These are phyloP conservation scores for Mycogone perniciosa DNA, from an alignment of 2,329 filamentous ascomycete species.

Conservation along the genomic window DNA sequence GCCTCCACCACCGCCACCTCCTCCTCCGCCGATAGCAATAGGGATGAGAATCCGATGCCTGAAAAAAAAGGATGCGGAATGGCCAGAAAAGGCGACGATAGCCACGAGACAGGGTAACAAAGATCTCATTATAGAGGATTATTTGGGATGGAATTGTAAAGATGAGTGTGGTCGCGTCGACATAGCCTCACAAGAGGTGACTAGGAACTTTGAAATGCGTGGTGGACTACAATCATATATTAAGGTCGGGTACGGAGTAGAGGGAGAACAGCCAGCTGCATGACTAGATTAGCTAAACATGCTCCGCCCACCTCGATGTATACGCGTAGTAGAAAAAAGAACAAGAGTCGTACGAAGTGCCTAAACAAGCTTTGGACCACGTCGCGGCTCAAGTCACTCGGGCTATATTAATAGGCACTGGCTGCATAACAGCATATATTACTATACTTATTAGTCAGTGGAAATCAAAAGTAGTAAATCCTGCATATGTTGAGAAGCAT, in stretches of 20 bases:
- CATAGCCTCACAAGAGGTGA: background rate
- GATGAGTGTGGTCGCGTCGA: background rate
- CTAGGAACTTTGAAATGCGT: background rate
- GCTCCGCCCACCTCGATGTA: background rate
- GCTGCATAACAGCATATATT: too few species aligned
- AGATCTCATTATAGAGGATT: background rate
- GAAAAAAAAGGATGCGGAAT: background rate
- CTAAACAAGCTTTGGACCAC: too few species aligned
- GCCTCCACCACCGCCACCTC: background rate
- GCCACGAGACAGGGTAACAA: conserved; percentile 1
- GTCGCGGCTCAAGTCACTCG: too few species aligned
- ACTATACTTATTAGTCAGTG: too few species aligned
- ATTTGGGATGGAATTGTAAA: background rate
- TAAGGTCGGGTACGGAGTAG: background rate
- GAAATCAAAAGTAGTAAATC: too few species aligned
- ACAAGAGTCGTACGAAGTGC: too few species aligned
- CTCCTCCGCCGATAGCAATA: background rate
- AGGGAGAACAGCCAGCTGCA: background rate
- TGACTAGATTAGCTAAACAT: background rate
- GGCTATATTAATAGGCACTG: too few species aligned
- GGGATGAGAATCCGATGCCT: background rate
- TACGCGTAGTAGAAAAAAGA: background rate
- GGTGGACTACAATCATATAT: background rate
- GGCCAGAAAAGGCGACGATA: background rate
- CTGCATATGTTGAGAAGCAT: too few species aligned